A percentile compares a stretch with the other conserved stretches of the same genome.
Evolutionary conservation across 768 basidiomycete genomes (phyloP).

Genomic region (Cytidiella melzeri): DNA sequence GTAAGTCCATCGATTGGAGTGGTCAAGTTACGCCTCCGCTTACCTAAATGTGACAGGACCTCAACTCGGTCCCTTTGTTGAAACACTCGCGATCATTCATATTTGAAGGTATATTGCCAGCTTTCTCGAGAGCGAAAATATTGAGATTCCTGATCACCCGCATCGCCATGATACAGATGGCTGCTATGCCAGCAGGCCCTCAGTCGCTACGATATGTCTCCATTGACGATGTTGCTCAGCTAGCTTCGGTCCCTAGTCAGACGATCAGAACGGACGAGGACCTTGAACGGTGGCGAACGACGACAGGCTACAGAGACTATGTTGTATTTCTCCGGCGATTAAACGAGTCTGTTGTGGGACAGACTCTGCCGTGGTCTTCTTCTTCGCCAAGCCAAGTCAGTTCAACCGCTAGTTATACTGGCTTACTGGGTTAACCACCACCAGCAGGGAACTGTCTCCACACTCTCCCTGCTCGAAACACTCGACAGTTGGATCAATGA

Average conservation of each 20-base stretch:
- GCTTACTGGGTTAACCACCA: constrained; percentile 2
- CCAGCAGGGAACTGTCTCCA: constrained; percentile 39
- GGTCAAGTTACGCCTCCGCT: no score
- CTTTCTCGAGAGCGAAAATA: no score
- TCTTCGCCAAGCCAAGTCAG: constrained; percentile 21
- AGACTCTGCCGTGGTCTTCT: constrained; percentile 39
- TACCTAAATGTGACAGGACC: no score
- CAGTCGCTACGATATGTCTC: constrained; percentile 28
- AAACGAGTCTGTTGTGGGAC: constrained; percentile 71
- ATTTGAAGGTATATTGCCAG: no score
- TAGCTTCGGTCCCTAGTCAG: constrained; percentile 31
- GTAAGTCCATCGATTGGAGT: no score
- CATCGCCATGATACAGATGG: constrained; percentile 3
- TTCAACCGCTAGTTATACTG: constrained; percentile 6
- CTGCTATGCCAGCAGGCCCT: constrained; percentile 7
- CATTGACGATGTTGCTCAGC: constrained; percentile 17
- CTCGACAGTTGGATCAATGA: constrained; percentile 74
- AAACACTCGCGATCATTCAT: no score
- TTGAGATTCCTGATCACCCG: constrained; percentile 1
- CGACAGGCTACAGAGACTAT: constrained; percentile 69
- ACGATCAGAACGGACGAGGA: constrained; percentile 72
- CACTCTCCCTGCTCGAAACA: constrained; percentile 54
- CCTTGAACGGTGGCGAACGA: constrained; percentile 63
- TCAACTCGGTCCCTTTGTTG: no score
- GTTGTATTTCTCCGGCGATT: constrained; percentile 69